Base-by-base conservation (phyloP, 176 grass and related monocot genomes). In the Pharus latifolius region DNA sequence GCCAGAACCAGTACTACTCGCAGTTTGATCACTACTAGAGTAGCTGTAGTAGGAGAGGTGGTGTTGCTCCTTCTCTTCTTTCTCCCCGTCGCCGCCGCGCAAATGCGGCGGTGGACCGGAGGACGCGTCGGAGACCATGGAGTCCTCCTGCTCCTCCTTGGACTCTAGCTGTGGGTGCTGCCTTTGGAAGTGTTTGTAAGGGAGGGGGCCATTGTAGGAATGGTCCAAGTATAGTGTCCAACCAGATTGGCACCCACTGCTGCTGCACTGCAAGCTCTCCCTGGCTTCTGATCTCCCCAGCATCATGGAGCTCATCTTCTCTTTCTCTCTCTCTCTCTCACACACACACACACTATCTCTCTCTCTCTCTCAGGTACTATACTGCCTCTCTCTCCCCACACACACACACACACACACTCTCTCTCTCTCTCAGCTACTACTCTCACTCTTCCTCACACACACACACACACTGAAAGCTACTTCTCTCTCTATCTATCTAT, bases 51-150 rank as follows among this genome's bases (percentile, higher is more conserved):
- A 13, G 79, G 10, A 11, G 19, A 22, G 41, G 9, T 3, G 30
- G 0, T 0, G 29, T 5, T 40, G 30, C 32, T 5, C 20, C 4
- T 5, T 5, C 11, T 43, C 50, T 7, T 23, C 19, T 10, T 26
- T 16, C 26, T 70, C 38, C 0, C 79, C 62, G 10, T 63, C 37
- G 3, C 9, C 26, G n/a, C 40, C 47, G 2, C 10, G 55, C n/a
- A 0, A 38, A 1, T 12, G 17, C 14, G 29, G 83, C 14, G 83
- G 80, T 0, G 83, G 92, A 28, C 88, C 83, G 45, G 93, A 97
- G 4, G 93, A 92, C 67, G 93, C 93, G 78, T 97, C 93, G 60
- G 93, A 92, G 61, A 92, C 66, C 93, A 97, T 85, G 7, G 89
- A 92, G 35, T 88, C 64, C 55, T 91, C 84, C 30, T 86, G 88